Base-by-base conservation (phyloP, 495 filamentous ascomycete genomes). In the Talaromyces borbonicus region DNA sequence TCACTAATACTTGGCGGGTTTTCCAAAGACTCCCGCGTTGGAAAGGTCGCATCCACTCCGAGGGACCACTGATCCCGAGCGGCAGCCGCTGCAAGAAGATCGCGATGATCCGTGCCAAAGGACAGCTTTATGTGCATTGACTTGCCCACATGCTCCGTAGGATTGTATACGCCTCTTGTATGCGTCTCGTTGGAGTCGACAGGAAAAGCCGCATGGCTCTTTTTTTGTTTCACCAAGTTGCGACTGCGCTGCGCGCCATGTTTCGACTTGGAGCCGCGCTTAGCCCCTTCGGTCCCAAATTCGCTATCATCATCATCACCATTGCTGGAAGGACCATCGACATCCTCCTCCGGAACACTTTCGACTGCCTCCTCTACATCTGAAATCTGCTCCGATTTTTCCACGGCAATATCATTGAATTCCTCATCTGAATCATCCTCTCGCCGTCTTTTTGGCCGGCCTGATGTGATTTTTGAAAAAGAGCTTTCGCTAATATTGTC, bases 31-130 rank as follows among this genome's bases (percentile, higher is more conserved):
- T 32, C 36, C 14, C 71, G 66, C 25, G 59, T 62, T 19, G 79
- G 79, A 32, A 82, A 63, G 7, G 66, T 67, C 0, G 67, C 60
- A 46, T 79, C 71, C 19, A 61, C 30, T 0, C 59, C 64, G 62
- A 66, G 42, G 16, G 18, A 52, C 69, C 69, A 82, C 38, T 64
- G 60, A 37, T 73, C 69, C 40, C 73, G 65, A 44, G 68, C 61
- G 49, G 66, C 63, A 9, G 75, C 23, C 12, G 71, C 49, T 14
- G 68, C 52, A 8, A 67, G 41, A 4, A 75, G 32, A 47, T 80
- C 75, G 27, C 71, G 62, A 8, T 66, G 55, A 45, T 69, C 74
- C 3, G 58, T 53, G 7, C 74, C 74, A 56, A 65, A 69, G 1
- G 65, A 62, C 24, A 63, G 33, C 43, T 52, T 54, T 22, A 64